Percentiles rank a stretch among this genome's conserved stretches.
These are phyloP conservation scores for Claviceps sp. DNA, from an alignment of 2,329 filamentous ascomycete species.

Conservation along the genomic window DNA sequence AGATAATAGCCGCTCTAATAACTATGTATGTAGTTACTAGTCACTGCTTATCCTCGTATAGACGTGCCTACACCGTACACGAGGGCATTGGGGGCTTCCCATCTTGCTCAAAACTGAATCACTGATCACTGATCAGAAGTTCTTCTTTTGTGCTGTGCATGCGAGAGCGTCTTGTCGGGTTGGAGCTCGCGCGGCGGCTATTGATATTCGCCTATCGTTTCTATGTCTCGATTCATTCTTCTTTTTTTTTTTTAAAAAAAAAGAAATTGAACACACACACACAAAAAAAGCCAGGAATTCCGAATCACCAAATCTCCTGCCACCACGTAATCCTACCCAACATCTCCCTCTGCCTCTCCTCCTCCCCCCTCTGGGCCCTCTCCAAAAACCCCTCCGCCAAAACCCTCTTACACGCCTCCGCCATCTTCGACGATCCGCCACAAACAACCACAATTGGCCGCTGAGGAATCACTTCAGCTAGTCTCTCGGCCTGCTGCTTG, in stretches of 20 bases:
- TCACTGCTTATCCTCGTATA: too few species aligned
- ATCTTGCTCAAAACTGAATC: too few species aligned
- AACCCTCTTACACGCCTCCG: slow-evolving; percentile 37
- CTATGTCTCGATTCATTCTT: background rate
- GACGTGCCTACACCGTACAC: too few species aligned
- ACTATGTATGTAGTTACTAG: too few species aligned
- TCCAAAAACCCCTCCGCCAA: slow-evolving; percentile 35
- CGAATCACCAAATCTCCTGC: slow-evolving; percentile 45
- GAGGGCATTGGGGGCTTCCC: too few species aligned
- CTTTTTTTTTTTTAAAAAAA: background rate
- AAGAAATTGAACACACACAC: too few species aligned
- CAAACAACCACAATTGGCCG: slow-evolving; percentile 39
- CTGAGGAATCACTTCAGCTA: slow-evolving; percentile 21
- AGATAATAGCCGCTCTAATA: too few species aligned
- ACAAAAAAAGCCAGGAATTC: too few species aligned
- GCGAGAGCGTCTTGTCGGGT: too few species aligned
- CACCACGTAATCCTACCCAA: slow-evolving; percentile 30
- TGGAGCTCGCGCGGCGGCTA: too few species aligned
- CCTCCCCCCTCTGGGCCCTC: slow-evolving; percentile 17
- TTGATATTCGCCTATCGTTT: background rate
- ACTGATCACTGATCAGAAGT: too few species aligned
- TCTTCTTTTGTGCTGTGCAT: too few species aligned
- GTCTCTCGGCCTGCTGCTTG: slow-evolving; percentile 24
- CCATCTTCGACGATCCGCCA: slow-evolving; percentile 46
- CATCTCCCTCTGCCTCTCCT: slow-evolving; percentile 25